phyloP scores from a whole-genome alignment of 495 filamentous ascomycete genomes.

The Penicillium silybi region DNA sequence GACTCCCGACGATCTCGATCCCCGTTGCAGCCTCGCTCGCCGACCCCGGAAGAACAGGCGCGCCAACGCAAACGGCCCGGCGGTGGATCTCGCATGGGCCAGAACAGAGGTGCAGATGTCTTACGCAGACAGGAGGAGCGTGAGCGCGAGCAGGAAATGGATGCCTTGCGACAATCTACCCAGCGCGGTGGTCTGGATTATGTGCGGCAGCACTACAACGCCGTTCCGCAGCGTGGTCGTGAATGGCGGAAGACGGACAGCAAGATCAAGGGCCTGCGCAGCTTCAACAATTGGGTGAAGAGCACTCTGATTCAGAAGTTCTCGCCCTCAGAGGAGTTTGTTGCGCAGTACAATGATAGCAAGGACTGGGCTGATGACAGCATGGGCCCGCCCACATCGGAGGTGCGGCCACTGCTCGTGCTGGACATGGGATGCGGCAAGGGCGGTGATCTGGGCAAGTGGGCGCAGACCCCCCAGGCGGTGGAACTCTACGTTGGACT shows the following conservation, averaged over 20 bases:
- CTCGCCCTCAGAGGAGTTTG: constrained; percentile 72
- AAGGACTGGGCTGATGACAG: constrained; percentile 50
- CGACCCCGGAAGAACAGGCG: constrained; percentile 40
- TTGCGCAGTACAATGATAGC: constrained; percentile 34
- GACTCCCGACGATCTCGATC: constrained; percentile 33
- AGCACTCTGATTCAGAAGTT: constrained; percentile 96
- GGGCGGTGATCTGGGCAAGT: constrained; percentile 91
- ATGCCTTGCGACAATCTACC: constrained; percentile 44
- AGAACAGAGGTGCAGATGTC: constrained; percentile 64
- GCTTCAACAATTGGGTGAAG: constrained; percentile 99
- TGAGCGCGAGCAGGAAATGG: constrained; percentile 55
- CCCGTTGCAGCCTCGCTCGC: constrained; percentile 35
- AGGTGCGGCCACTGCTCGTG: constrained; percentile 61
- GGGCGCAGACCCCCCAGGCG: constrained; percentile 81
- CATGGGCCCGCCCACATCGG: constrained; percentile 39
- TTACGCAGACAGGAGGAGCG: constrained; percentile 62
- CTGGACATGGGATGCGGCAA: constrained; percentile 96
- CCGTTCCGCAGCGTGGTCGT: constrained; percentile 79
- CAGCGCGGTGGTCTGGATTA: constrained; percentile 70
- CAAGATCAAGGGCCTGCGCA: constrained; percentile 87
- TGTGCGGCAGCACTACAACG: constrained; percentile 90
- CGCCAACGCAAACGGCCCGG: constrained; percentile 85
- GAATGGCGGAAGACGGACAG: constrained; percentile 93
- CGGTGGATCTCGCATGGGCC: constrained; percentile 69
- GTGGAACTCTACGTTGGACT: constrained; percentile 88